A percentile compares a stretch with the other conserved stretches of the same genome.
These are phyloP conservation scores for Jamesozyma jinghongensis DNA, from an alignment of 805 yeast species.

Conservation along the genomic window DNA sequence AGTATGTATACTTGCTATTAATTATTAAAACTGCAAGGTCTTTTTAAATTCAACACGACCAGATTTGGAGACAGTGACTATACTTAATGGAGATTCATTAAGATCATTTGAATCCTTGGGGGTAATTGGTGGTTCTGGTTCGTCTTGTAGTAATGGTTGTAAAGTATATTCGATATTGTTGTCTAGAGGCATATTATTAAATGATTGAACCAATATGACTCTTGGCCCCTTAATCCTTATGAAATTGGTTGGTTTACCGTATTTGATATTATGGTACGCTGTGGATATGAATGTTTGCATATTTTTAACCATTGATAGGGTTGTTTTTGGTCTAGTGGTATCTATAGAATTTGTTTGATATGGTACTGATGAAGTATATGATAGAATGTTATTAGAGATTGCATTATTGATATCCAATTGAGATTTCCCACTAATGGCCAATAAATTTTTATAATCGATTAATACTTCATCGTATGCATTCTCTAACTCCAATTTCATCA, in stretches of 20 bases:
- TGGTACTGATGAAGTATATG: no score
- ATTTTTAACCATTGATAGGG: constrained; percentile 6
- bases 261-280: constrained; percentile 11
- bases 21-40: not conserved
- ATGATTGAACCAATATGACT: constrained; percentile 25
- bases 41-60: constrained; percentile 4
- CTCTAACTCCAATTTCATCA: constrained; percentile 23
- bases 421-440: constrained; percentile 27
- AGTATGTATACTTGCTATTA: not conserved
- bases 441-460: constrained; percentile 22
- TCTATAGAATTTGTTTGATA: no score
- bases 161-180: constrained; percentile 2
- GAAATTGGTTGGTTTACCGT: constrained; percentile 18
- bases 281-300: no score
- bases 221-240: constrained; percentile 30
- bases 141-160: constrained; percentile 3
- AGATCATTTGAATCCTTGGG: not conserved
- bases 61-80: constrained; percentile 1
- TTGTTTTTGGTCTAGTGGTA: not conserved
- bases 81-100: not conserved
- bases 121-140: not conserved
- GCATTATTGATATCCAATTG: constrained; percentile 21
- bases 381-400: constrained; percentile 3
- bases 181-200: constrained; percentile 3
- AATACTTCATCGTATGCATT: constrained; percentile 20